Evolutionary conservation across 495 filamentous ascomycete species (phyloP), one percentile per base, ranked within the genome.

Genomic region (Haplographium delicatum): DNA sequence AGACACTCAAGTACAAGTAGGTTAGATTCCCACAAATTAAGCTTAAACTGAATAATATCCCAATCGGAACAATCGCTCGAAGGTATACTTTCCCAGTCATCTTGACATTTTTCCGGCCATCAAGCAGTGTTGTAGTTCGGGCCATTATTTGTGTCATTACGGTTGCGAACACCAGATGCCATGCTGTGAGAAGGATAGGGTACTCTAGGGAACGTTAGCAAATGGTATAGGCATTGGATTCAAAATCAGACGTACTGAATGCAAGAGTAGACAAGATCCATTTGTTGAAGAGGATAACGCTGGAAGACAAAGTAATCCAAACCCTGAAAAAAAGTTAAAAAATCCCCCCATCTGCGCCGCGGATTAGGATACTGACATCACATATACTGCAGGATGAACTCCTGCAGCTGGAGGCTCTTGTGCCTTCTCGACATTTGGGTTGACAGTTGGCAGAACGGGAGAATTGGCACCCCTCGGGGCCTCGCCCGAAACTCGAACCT

Each of bases 211-310:
- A 47, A 39, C 52, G 61, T 56, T 53, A 55, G 62, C 63, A 67
- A 65, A 25, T 47, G 43, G 43, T 34, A 50, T 44, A 34, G 31
- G 20, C 11, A 13, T 37, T 6, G 9, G 11, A 18, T n/a, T 37
- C 5, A 11, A 13, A 20, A n/a, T 26, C 33, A 15, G 47, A 31
- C 59, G 40, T 53, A 62, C 59, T 73, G 75, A 96, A 98, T 44
- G 84, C 72, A 57, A 81, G 77, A 23, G 80, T 86, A 61, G 87
- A 82, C 46, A 97, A 79, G 57, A 98, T 90, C 80, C 87, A 91
- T 80, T 98, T 98, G 84, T 98, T 97, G 84, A 96, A 98, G 35
- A 97, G 72, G 60, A 98, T 98, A 55, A 95, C 89, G 55, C 81
- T 86, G 26, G 91, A 96, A 65, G 89, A 95, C 60, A 95, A 71